Conservation (phyloP, 345 rosid genomes). For the Syzygium aromaticum region DNA sequence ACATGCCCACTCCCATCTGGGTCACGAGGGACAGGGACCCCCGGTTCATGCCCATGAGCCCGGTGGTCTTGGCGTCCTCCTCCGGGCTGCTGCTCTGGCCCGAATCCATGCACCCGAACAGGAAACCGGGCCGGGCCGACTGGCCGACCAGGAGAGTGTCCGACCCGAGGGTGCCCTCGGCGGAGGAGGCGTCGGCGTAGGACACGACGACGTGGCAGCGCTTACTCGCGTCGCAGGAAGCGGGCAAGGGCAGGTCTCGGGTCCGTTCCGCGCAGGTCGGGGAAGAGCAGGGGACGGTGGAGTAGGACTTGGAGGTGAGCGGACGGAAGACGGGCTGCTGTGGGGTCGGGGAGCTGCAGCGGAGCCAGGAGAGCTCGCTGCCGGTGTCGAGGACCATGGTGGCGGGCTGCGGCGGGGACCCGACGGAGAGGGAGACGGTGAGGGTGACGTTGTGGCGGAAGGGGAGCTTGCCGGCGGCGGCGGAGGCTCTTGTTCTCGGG, state of each 20-base stretch:
- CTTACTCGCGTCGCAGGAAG: conserved; percentile 61
- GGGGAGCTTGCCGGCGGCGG: conserved; percentile 49
- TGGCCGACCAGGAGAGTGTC: conserved; percentile 52
- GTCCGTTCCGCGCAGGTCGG: conserved; percentile 57
- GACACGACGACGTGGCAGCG: conserved; percentile 76
- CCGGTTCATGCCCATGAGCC: conserved; percentile 87
- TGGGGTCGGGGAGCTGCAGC: conserved; percentile 31
- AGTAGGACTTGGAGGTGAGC: conserved; percentile 24
- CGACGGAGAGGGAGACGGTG: conserved; percentile 60
- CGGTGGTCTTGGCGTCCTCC: conserved; percentile 59
- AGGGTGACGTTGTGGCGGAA: conserved; percentile 79
- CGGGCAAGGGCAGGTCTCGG: conserved; percentile 63
- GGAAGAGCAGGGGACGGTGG: conserved; percentile 54
- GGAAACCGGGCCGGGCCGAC: conserved; percentile 27
- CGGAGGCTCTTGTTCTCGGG: neutral
- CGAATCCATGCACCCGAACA: conserved; percentile 85
- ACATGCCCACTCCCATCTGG: conserved; percentile 71
- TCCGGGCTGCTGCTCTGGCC: conserved; percentile 54
- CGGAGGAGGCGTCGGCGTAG: conserved; percentile 82
- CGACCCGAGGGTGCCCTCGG: conserved; percentile 74
- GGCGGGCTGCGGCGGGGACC: conserved; percentile 84
- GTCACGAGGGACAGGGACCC: conserved; percentile 76
- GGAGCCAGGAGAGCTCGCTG: conserved; percentile 88
- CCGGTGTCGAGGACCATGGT: conserved; percentile 91
- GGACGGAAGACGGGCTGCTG: neutral